Evolutionary conservation across 164 flowering plant species (phyloP).

Genomic region (Paratinospora sagittata): DNA sequence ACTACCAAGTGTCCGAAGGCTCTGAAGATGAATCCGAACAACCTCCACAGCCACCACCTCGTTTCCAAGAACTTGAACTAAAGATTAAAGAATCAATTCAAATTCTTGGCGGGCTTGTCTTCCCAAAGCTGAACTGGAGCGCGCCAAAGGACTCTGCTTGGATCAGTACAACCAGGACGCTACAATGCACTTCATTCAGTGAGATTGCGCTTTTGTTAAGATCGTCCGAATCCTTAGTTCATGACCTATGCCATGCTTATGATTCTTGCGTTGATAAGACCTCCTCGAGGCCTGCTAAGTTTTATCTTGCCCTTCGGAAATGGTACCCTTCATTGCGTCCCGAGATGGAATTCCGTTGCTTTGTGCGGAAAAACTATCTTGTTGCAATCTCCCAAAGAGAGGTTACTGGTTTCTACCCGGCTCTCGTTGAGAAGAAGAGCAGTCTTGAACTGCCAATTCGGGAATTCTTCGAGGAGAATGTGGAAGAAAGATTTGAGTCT

Average conservation of each 20-base stretch:
- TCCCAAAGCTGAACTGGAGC: slow-evolving; percentile 96
- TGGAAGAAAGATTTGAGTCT: slow-evolving; percentile 48
- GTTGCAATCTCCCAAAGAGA: slow-evolving; percentile 85
- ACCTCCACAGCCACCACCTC: slow-evolving; percentile 44
- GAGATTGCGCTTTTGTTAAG: slow-evolving; percentile 72
- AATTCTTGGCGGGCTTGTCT: slow-evolving; percentile 67
- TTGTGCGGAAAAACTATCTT: slow-evolving; percentile 37
- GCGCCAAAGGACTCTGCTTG: slow-evolving; percentile 91
- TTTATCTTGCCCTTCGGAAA: slow-evolving; percentile 79
- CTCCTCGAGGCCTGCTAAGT: slow-evolving; percentile 44
- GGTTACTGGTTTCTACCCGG: slow-evolving; percentile 73
- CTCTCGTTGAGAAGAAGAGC: slow-evolving; percentile 43
- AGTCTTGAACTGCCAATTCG: slow-evolving; percentile 32
- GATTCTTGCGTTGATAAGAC: slow-evolving; percentile 64
- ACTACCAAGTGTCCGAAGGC: slow-evolving; percentile 53
- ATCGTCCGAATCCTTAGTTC: slow-evolving; percentile 70
- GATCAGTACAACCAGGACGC: slow-evolving; percentile 70
- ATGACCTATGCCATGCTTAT: slow-evolving; percentile 80
- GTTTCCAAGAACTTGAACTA: slow-evolving; percentile 72
- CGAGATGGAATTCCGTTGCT: slow-evolving; percentile 93
- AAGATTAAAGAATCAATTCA: slow-evolving; percentile 56
- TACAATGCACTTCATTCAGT: slow-evolving; percentile 61
- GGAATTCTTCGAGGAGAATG: slow-evolving; percentile 41
- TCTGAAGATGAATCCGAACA: slow-evolving; percentile 60
- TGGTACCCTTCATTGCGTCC: slow-evolving; percentile 72